phyloP scores from a whole-genome alignment of 148 eudicot species.

The Cornus controversa region DNA sequence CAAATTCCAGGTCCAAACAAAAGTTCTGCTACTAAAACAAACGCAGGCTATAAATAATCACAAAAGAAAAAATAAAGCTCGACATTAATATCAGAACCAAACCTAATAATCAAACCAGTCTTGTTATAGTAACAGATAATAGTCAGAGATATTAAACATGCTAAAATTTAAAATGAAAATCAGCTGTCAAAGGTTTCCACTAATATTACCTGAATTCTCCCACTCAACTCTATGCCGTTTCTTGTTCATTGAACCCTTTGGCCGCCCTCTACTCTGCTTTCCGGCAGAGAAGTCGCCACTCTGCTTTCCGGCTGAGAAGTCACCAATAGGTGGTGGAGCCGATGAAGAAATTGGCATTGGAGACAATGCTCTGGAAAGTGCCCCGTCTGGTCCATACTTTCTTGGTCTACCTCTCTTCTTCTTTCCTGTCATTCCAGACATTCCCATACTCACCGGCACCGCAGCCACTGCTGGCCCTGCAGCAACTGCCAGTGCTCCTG shows the following conservation, averaged over 20 bases:
- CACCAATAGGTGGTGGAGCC: neutral
- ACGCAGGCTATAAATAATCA: neutral
- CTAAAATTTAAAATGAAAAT: constrained; percentile 6
- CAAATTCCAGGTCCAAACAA: neutral
- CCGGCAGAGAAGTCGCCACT: constrained; percentile 26
- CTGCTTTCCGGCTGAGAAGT: no score
- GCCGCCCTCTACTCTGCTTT: constrained; percentile 38
- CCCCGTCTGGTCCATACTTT: constrained; percentile 59
- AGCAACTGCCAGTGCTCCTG: no score
- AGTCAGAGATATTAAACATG: neutral
- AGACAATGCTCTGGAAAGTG: constrained; percentile 1
- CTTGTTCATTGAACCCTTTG: constrained; percentile 36
- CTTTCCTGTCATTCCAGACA: constrained; percentile 39
- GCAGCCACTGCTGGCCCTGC: constrained; percentile 29
- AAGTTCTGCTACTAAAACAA: neutral
- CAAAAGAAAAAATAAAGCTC: neutral
- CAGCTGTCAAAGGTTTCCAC: neutral
- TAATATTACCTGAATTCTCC: constrained; percentile 40
- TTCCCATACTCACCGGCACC: constrained; percentile 20
- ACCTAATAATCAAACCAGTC: no score
- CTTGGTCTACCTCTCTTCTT: constrained; percentile 81
- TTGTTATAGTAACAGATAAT: neutral
- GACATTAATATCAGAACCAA: neutral
- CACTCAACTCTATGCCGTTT: constrained; percentile 31
- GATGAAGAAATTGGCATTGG: constrained; percentile 7